Conservation (phyloP, 306 rosid genomes). For the Prunus armeniaca region DNA sequence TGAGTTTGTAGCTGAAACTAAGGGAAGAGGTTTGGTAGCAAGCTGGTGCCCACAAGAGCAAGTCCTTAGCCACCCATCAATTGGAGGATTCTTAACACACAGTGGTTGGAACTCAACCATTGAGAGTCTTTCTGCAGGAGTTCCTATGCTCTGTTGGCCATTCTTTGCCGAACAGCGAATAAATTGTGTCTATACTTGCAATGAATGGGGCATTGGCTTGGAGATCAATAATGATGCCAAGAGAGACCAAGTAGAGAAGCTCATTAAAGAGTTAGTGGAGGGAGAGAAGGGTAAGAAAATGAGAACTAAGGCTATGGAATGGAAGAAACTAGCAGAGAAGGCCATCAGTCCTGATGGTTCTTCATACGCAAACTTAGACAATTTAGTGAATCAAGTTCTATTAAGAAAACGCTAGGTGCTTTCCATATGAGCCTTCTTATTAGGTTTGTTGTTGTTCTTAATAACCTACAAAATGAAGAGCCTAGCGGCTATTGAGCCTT, state of each 20-base stretch:
- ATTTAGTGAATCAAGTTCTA: conserved; percentile 4
- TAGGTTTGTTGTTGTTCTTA: no score
- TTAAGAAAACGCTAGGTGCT: neutral
- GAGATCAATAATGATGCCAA: conserved; percentile 1
- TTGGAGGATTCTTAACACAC: no score
- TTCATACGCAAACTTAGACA: neutral
- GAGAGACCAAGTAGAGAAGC: conserved; percentile 7
- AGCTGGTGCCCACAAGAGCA: no score
- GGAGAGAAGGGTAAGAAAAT: conserved; percentile 10
- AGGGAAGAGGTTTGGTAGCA: neutral
- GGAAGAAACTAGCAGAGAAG: neutral
- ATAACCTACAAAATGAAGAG: no score
- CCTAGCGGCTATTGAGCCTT: no score
- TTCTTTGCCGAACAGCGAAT: neutral
- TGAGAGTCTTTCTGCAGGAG: conserved; percentile 13
- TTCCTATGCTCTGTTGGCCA: conserved; percentile 19
- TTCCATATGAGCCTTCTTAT: no score
- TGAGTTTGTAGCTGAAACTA: neutral
- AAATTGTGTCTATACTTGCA: neutral
- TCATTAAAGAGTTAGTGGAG: conserved; percentile 11
- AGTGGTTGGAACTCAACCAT: conserved; percentile 1
- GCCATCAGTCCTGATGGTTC: neutral
- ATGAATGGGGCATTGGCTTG: conserved; percentile 8
- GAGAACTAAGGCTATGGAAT: neutral
- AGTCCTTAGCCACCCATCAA: no score